These are phyloP conservation scores for Exutisphaerella laricina DNA, from an alignment of 2,329 filamentous ascomycete genomes.

Conservation along the genomic window DNA sequence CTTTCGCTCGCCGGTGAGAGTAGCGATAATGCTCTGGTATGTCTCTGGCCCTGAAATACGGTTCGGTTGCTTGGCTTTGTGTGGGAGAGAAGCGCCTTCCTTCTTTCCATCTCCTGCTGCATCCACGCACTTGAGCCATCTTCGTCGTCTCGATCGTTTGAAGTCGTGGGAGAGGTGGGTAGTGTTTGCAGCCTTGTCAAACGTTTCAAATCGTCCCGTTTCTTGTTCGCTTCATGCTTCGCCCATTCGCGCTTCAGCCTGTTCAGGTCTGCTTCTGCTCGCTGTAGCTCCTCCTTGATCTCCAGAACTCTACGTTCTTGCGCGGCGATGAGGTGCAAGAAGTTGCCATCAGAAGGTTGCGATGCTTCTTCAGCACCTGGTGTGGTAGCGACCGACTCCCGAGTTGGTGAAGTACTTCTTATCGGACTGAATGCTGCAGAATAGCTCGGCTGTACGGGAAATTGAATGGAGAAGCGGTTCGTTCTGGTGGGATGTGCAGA, in stretches of 20 bases:
- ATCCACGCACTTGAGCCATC: conserved; percentile 41
- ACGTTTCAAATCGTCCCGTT: conserved; percentile 60
- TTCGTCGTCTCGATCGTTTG: conserved; percentile 32
- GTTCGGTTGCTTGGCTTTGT: conserved; percentile 48
- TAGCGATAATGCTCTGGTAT: conserved; percentile 68
- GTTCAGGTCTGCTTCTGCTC: conserved; percentile 71
- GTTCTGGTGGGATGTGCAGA: conserved; percentile 15
- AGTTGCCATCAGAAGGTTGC: conserved; percentile 42
- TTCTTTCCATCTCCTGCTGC: conserved; percentile 63
- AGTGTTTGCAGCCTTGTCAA: conserved; percentile 56
- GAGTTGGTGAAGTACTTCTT: conserved; percentile 32
- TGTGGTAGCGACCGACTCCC: conserved; percentile 18
- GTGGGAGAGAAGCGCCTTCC: conserved; percentile 58
- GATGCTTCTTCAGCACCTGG: conserved; percentile 21
- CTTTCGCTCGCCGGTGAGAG: conserved; percentile 56
- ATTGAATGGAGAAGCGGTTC: conserved; percentile 47
- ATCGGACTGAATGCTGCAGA: conserved; percentile 27
- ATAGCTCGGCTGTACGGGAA: conserved; percentile 43
- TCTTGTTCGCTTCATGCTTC: conserved; percentile 67
- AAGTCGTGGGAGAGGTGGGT: conserved; percentile 36
- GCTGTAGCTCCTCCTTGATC: conserved; percentile 78
- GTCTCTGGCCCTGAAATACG: conserved; percentile 58
- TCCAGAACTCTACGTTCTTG: conserved; percentile 90
- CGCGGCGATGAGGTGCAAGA: conserved; percentile 83
- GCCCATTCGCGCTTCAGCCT: conserved; percentile 81